Evolutionary conservation across 1,284 basidiomycete species (phyloP).

Genomic region (Rhodotorula mucilaginosa): DNA sequence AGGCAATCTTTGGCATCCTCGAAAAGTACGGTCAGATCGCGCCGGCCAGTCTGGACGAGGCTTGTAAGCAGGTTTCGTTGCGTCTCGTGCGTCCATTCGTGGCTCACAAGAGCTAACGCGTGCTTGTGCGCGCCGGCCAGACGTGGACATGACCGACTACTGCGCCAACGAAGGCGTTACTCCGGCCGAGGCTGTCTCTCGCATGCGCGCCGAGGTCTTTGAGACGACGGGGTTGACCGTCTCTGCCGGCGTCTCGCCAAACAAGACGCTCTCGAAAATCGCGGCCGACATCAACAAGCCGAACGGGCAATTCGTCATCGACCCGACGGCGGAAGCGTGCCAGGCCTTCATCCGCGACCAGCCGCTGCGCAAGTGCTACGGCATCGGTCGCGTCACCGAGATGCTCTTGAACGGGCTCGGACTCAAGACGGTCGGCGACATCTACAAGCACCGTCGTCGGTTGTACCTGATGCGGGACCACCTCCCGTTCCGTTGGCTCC

Average conservation of each 20-base stretch:
- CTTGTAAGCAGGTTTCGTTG: slow-evolving; percentile 27
- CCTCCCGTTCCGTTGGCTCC: slow-evolving; percentile 34
- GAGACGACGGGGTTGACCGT: slow-evolving; percentile 79
- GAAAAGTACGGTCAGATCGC: slow-evolving; percentile 40
- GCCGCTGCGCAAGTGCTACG: slow-evolving; percentile 24
- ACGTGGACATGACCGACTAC: slow-evolving; percentile 37
- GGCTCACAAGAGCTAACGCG: no score
- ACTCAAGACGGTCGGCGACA: slow-evolving; percentile 83
- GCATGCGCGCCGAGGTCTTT: slow-evolving; percentile 70
- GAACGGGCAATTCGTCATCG: slow-evolving; percentile 73
- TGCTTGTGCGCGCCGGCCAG: not conserved
- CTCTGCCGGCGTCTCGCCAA: slow-evolving; percentile 64
- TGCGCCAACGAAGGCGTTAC: slow-evolving; percentile 58
- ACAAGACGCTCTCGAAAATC: slow-evolving; percentile 66
- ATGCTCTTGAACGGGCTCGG: slow-evolving; percentile 78
- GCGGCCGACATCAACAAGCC: slow-evolving; percentile 73
- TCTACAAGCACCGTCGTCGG: slow-evolving; percentile 67
- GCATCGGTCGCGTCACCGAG: slow-evolving; percentile 66
- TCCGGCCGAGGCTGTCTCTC: slow-evolving; percentile 69
- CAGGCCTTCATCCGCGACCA: slow-evolving; percentile 56
- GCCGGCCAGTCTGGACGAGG: slow-evolving; percentile 45
- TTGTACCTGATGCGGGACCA: slow-evolving; percentile 56
- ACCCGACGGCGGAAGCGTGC: slow-evolving; percentile 59
- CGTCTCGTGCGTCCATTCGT: no score
- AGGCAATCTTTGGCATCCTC: slow-evolving; percentile 47